A percentile compares a stretch with the other conserved stretches of the same genome.
Conservation (phyloP, 2,329 filamentous ascomycete species). For the Falciphora oryzae region DNA sequence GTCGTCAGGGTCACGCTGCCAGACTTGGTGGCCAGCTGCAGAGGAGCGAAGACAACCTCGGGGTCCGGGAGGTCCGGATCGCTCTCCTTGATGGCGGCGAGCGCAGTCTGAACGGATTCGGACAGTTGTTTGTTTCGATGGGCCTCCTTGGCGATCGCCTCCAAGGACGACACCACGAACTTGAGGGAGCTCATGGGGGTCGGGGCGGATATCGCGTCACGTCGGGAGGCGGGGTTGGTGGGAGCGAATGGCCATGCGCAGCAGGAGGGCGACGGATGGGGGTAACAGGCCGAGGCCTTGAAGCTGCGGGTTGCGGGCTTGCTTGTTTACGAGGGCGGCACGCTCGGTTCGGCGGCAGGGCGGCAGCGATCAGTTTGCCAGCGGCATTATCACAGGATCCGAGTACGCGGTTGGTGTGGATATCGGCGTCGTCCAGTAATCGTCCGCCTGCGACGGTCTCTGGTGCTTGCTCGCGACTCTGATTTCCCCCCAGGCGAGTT, state of each 20-base stretch:
- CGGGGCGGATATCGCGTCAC: constrained; percentile 16
- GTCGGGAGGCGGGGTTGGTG: constrained; percentile 18
- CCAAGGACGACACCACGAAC: constrained; percentile 89
- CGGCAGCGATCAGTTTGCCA: neutral
- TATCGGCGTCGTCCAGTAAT: neutral
- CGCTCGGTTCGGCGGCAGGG: neutral
- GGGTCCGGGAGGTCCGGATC: constrained; percentile 80
- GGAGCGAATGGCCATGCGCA: constrained; percentile 40
- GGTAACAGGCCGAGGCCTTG: constrained; percentile 8
- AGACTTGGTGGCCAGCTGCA: constrained; percentile 84
- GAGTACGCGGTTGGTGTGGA: neutral
- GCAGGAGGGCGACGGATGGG: constrained; percentile 19
- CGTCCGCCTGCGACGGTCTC: neutral
- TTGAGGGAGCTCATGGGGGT: constrained; percentile 85
- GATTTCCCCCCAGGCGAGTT: neutral
- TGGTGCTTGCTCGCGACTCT: neutral
- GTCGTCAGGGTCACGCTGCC: constrained; percentile 81
- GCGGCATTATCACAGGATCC: neutral
- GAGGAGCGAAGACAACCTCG: constrained; percentile 83
- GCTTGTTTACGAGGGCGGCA: neutral
- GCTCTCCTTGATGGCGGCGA: constrained; percentile 79
- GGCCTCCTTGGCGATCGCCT: constrained; percentile 90
- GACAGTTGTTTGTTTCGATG: constrained; percentile 77
- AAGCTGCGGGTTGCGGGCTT: neutral
- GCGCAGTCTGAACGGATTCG: constrained; percentile 74